These are phyloP conservation scores for Phytophthora ohioensis DNA, from an alignment of 352 stramenopile genomes.

Conservation along the genomic window DNA sequence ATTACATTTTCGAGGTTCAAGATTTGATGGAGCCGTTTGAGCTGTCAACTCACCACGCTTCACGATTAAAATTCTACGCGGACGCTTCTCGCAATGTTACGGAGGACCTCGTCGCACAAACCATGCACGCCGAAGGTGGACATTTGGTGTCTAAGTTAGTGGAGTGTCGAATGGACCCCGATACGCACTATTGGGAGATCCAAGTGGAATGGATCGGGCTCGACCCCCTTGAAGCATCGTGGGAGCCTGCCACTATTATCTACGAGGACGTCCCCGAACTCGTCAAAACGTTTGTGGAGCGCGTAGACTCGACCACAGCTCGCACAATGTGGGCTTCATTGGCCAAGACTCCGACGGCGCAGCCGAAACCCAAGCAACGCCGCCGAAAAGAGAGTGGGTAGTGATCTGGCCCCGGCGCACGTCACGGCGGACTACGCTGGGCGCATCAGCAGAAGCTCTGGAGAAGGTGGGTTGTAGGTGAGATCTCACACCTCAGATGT, in stretches of 20 bases:
- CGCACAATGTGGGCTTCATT: not conserved
- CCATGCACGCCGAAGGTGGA: slow-evolving; percentile 6
- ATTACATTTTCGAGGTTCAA: slow-evolving; percentile 16
- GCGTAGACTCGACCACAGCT: not conserved
- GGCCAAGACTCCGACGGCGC: not conserved
- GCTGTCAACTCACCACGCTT: slow-evolving; percentile 1
- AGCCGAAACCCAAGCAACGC: not conserved
- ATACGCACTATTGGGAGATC: not conserved
- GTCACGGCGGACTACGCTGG: no score
- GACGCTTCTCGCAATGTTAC: not conserved
- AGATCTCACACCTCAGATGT: no score
- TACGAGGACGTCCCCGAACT: not conserved
- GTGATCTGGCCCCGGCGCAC: no score
- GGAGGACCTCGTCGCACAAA: slow-evolving; percentile 6
- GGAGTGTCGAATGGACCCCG: not conserved
- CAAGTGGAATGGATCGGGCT: slow-evolving; percentile 12
- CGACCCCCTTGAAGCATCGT: not conserved
- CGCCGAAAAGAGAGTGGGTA: not conserved
- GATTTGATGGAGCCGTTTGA: slow-evolving; percentile 8
- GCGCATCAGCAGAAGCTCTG: no score
- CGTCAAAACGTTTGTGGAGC: not conserved
- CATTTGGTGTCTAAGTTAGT: slow-evolving; percentile 6
- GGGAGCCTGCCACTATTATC: slow-evolving; percentile 4
- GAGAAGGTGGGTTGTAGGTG: no score
- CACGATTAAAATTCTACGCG: slow-evolving; percentile 2